A percentile compares a stretch with the other conserved stretches of the same genome.
Evolutionary conservation across 306 rosid genomes (phyloP).

Genomic region (Leucaena leucocephala): DNA sequence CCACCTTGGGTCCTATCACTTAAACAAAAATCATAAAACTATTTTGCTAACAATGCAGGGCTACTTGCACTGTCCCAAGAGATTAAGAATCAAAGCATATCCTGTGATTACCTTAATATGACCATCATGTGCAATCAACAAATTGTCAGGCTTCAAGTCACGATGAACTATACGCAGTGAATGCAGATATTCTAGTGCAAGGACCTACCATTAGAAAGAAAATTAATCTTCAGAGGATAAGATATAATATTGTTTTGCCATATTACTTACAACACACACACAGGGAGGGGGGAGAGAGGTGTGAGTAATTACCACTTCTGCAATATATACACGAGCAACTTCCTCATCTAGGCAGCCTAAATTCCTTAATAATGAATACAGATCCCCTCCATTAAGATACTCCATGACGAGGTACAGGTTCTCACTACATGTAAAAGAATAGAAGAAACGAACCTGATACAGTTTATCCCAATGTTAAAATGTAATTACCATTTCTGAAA

Average conservation of each 20-base stretch:
- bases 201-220: constrained; percentile 61
- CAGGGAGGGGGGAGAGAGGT: not conserved
- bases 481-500: constrained; percentile 22
- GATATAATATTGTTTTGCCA: constrained; percentile 21
- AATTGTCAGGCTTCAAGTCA: constrained; percentile 97
- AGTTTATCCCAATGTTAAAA: constrained; percentile 40
- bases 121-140: constrained; percentile 96
- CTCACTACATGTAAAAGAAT: constrained; percentile 95
- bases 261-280: not conserved
- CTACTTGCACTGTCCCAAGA: constrained; percentile 15
- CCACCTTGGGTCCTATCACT: not conserved
- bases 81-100: not conserved
- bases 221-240: constrained; percentile 7
- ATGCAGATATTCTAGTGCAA: constrained; percentile 96
- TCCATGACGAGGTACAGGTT: constrained; percentile 99
- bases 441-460: constrained; percentile 97
- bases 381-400: constrained; percentile 97
- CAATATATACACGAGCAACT: constrained; percentile 95
- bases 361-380: constrained; percentile 93
- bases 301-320: constrained; percentile 82
- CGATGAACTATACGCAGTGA: constrained; percentile 93
- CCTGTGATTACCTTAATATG: constrained; percentile 79
- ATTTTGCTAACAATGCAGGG: not conserved
- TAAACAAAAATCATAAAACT: constrained; percentile 6
- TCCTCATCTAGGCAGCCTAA: constrained; percentile 96